Conservation (phyloP, 2,329 filamentous ascomycete species). For the Proliferodiscus dingleyae region DNA sequence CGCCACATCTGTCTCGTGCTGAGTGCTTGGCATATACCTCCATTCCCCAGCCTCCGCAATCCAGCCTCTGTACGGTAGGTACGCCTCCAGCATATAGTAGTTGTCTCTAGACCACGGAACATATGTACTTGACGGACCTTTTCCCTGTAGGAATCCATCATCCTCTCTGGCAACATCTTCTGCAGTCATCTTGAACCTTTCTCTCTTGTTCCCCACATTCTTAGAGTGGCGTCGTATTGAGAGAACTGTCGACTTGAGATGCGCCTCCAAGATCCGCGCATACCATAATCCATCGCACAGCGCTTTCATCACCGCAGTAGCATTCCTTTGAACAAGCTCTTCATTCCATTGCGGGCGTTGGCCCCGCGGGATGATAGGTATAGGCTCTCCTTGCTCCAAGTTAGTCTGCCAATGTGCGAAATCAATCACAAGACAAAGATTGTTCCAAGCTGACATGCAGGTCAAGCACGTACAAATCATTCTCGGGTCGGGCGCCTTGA, state of each 20-base stretch:
- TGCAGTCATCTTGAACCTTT: slow-evolving; percentile 41
- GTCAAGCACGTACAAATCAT: slow-evolving; percentile 53
- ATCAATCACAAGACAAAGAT: slow-evolving; percentile 49
- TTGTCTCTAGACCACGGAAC: slow-evolving; percentile 52
- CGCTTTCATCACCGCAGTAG: slow-evolving; percentile 40
- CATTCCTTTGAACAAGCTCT: slow-evolving; percentile 39
- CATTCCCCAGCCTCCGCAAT: slow-evolving; percentile 40
- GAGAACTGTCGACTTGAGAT: slow-evolving; percentile 42
- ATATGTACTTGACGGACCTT: slow-evolving; percentile 47
- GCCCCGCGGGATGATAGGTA: slow-evolving; percentile 48
- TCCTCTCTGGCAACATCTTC: slow-evolving; percentile 42
- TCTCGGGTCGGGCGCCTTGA: slow-evolving; percentile 40
- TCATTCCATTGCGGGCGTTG: slow-evolving; percentile 37
- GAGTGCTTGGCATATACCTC: slow-evolving; percentile 37
- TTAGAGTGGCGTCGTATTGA: slow-evolving; percentile 42
- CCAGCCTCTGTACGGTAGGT: slow-evolving; percentile 53
- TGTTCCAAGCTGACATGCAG: slow-evolving; percentile 53
- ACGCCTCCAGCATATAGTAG: slow-evolving; percentile 55
- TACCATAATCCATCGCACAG: slow-evolving; percentile 45
- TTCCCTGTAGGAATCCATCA: slow-evolving; percentile 46
- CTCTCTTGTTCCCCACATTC: slow-evolving; percentile 44
- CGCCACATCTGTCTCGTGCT: slow-evolving; percentile 17
- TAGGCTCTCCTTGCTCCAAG: slow-evolving; percentile 46
- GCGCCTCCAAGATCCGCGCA: slow-evolving; percentile 43
- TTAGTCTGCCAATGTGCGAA: slow-evolving; percentile 51